Percentiles rank a stretch among this genome's conserved stretches.
Conservation (phyloP, 495 filamentous ascomycete species). For the Glarea lozoyensis region DNA sequence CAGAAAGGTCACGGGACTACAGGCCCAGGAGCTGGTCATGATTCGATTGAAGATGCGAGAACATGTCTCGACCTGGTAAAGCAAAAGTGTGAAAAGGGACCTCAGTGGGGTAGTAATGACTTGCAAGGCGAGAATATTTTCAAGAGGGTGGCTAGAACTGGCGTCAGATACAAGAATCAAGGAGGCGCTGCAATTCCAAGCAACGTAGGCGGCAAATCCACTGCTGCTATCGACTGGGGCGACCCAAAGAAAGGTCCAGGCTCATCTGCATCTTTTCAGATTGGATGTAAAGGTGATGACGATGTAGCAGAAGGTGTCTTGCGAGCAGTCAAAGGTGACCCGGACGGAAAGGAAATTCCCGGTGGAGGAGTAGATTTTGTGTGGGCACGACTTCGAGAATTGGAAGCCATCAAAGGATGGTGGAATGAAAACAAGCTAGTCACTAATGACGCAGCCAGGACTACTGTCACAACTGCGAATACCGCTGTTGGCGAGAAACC, state of each 20-base stretch:
- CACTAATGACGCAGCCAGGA: constrained; percentile 14
- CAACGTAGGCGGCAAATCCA: constrained; percentile 48
- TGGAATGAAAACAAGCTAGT: constrained; percentile 50
- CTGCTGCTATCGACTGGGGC: constrained; percentile 86
- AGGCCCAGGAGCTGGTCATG: constrained; percentile 53
- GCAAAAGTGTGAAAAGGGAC: constrained; percentile 88
- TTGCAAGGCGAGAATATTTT: constrained; percentile 76
- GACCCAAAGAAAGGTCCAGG: constrained; percentile 67
- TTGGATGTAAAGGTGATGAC: constrained; percentile 66
- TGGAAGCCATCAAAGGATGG: constrained; percentile 78
- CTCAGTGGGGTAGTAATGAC: constrained; percentile 69
- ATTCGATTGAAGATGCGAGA: constrained; percentile 84
- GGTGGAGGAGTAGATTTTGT: constrained; percentile 74
- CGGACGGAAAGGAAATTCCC: constrained; percentile 50
- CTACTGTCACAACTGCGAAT: neutral
- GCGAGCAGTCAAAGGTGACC: constrained; percentile 59
- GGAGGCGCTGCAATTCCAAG: constrained; percentile 39
- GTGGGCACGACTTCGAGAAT: constrained; percentile 78
- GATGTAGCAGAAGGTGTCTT: constrained; percentile 65
- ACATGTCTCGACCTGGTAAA: constrained; percentile 89
- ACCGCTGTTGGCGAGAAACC: neutral
- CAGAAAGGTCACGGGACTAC: constrained; percentile 60
- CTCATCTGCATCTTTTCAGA: constrained; percentile 56
- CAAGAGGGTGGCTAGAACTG: constrained; percentile 59
- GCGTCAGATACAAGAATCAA: constrained; percentile 40